Percentiles rank a stretch among this genome's conserved stretches.
Evolutionary conservation across 805 yeast genomes (phyloP).

Genomic region (Hermanozyma aechmeae): DNA sequence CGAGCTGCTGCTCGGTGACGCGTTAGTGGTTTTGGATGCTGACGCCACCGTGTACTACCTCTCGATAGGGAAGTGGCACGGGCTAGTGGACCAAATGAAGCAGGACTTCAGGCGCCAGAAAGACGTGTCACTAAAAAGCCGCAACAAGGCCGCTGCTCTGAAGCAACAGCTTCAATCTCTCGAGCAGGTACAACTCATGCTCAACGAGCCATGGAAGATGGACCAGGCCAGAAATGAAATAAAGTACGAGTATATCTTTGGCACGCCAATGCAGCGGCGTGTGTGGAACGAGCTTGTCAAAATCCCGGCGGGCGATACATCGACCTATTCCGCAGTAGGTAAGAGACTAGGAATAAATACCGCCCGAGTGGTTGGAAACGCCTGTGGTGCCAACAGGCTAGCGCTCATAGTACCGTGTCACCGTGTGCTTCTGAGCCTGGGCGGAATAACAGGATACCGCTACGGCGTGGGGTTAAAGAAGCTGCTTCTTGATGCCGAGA

Average conservation of each 20-base stretch:
- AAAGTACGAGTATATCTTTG: conserved; percentile 23
- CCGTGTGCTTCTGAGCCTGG: conserved; percentile 22
- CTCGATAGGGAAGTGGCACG: conserved; percentile 7
- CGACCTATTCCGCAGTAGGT: conserved; percentile 26
- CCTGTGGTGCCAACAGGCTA: conserved; percentile 30
- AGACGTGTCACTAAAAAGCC: conserved; percentile 1
- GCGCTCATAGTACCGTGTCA: conserved; percentile 37
- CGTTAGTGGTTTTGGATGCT: conserved; percentile 6
- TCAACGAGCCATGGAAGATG: conserved; percentile 3
- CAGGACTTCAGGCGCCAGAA: conserved; percentile 4
- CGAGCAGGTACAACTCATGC: conserved; percentile 1
- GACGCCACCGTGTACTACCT: conserved; percentile 6
- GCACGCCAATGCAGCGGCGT: conserved; percentile 27
- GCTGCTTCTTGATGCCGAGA: conserved; percentile 6
- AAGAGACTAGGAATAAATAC: conserved; percentile 17
- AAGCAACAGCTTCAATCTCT: conserved; percentile 1
- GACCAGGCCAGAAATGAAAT: conserved; percentile 1
- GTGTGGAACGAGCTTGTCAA: conserved; percentile 27
- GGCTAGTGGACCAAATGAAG: conserved; percentile 7
- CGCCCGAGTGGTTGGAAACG: conserved; percentile 31
- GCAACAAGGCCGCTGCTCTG: conserved; percentile 4
- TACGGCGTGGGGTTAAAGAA: conserved; percentile 27
- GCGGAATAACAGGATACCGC: conserved; percentile 27
- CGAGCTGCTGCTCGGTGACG: conserved; percentile 6
- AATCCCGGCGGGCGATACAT: conserved; percentile 18